Base-by-base conservation (phyloP, 2,329 filamentous ascomycete species). In the Atkinsonella texensis region DNA sequence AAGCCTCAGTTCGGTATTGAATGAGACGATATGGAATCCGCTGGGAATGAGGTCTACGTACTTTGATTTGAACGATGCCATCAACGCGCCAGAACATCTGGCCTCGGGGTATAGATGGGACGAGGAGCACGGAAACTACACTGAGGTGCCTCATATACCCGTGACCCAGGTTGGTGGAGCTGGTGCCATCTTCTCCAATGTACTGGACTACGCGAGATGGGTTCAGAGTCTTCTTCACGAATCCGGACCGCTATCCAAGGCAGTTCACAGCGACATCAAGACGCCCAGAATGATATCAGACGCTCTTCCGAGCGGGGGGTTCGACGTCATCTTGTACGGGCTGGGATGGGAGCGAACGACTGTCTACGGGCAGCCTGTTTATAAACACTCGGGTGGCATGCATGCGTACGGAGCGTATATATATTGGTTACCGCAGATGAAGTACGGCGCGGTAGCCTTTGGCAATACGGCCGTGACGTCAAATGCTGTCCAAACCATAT, bases 161-260 rank as follows among this genome's bases (percentile, higher is more conserved):
- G 55, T 58, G 3, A 41, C 55, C 33, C 67, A 62, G 56, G 57
- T 63, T 31, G 67, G 65, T 55, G 71, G 70, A 12, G 69, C 71
- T 0, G 72, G 71, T 0, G 65, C 62, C 32, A 60, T 70, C 48
- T 62, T 79, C 18, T 73, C 70, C 23, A 75, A 68, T 44, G 74
- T 74, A 2, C 51, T 66, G 12, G 76, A 80, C 62, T 79, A 75
- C 58, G 59, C 68, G 2, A 71, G 70, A 56, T 82, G 77, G 77
- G 56, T 79, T 3, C 63, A 65, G 35, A 74, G 71, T 18, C 63
- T 79, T 23, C 62, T 81, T 31, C 58, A 66, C 10, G 44, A 60
- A 49, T 38, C 48, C 0, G 50, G 38, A 7, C 62, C 63, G 2
- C 57, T 66, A 8, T 62, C 63, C 1, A 31, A 55, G 10, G 54